Conservation (phyloP, 495 filamentous ascomycete species). For the Podospora bellae-mahoneyi region DNA sequence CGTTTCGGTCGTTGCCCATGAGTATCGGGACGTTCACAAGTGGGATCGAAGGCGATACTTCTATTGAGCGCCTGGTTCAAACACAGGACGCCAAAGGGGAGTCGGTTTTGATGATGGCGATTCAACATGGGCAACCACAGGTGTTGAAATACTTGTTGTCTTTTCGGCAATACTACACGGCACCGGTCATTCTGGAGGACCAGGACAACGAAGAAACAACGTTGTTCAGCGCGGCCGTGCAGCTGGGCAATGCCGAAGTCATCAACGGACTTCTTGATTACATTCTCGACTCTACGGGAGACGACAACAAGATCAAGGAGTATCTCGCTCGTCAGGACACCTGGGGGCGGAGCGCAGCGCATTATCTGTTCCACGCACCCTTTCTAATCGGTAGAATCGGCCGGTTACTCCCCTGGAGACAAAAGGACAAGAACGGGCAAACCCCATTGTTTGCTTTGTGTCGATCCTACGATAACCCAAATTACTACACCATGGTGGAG, state of each 20-base stretch:
- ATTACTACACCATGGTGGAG: slow-evolving; percentile 83
- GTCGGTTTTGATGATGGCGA: slow-evolving; percentile 94
- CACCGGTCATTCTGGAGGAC: slow-evolving; percentile 70
- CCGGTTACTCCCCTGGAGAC: slow-evolving; percentile 75
- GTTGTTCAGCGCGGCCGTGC: slow-evolving; percentile 88
- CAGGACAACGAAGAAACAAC: slow-evolving; percentile 85
- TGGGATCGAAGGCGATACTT: slow-evolving; percentile 78
- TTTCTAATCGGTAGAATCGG: slow-evolving; percentile 72
- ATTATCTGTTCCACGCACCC: slow-evolving; percentile 95
- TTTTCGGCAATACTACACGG: slow-evolving; percentile 67
- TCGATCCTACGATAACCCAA: slow-evolving; percentile 88
- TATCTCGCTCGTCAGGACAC: slow-evolving; percentile 77
- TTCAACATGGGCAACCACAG: slow-evolving; percentile 69
- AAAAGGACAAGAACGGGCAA: slow-evolving; percentile 92
- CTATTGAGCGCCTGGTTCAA: slow-evolving; percentile 73
- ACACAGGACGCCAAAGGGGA: slow-evolving; percentile 79
- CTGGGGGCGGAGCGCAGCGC: slow-evolving; percentile 82
- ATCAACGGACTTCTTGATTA: slow-evolving; percentile 73
- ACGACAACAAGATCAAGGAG: slow-evolving; percentile 45
- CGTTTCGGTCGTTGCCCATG: slow-evolving; percentile 68
- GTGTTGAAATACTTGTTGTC: slow-evolving; percentile 75
- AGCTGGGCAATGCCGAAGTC: slow-evolving; percentile 70
- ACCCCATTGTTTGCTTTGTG: slow-evolving; percentile 94
- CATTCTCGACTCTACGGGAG: slow-evolving; percentile 35
- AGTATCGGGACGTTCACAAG: slow-evolving; percentile 71